Evolutionary conservation across 495 filamentous ascomycete genomes (phyloP).

Genomic region (Neurospora pannonica): DNA sequence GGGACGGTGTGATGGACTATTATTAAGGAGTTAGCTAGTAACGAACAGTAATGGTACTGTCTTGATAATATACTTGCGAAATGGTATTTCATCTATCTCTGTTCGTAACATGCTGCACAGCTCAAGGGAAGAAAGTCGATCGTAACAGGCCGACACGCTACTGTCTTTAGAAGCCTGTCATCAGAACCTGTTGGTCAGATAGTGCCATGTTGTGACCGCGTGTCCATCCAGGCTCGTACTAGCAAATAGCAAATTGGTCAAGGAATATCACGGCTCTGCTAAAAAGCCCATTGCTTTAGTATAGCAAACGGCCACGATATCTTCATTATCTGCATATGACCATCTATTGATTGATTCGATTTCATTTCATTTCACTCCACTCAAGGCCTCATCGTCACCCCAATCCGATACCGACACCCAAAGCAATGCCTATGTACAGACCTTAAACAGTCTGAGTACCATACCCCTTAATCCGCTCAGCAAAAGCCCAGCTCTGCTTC

Average conservation of each 20-base stretch:
- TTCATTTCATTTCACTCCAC: neutral
- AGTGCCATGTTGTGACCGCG: neutral
- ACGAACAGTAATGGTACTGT: neutral
- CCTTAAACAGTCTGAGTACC: slow-evolving; percentile 41
- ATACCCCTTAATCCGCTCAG: slow-evolving; percentile 62
- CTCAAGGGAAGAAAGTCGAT: neutral
- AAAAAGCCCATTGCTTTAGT: neutral
- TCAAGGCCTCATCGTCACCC: neutral
- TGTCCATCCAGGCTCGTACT: too few species aligned
- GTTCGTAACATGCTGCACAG: neutral
- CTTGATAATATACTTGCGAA: neutral
- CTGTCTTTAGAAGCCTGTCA: neutral
- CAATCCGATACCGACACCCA: neutral
- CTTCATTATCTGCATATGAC: neutral
- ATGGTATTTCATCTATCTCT: neutral
- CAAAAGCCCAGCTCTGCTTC: slow-evolving; percentile 95
- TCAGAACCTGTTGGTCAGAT: neutral
- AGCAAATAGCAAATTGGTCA: too few species aligned
- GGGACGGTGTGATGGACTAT: neutral
- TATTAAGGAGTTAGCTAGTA: neutral
- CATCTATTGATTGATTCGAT: neutral
- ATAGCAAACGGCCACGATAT: neutral
- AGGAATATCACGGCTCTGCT: neutral
- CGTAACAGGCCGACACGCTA: neutral
- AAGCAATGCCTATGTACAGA: neutral